Percentiles rank a stretch among this genome's conserved stretches.
Evolutionary conservation across 2,329 filamentous ascomycete genomes (phyloP).

Genomic region (Parafenestella ontariensis): DNA sequence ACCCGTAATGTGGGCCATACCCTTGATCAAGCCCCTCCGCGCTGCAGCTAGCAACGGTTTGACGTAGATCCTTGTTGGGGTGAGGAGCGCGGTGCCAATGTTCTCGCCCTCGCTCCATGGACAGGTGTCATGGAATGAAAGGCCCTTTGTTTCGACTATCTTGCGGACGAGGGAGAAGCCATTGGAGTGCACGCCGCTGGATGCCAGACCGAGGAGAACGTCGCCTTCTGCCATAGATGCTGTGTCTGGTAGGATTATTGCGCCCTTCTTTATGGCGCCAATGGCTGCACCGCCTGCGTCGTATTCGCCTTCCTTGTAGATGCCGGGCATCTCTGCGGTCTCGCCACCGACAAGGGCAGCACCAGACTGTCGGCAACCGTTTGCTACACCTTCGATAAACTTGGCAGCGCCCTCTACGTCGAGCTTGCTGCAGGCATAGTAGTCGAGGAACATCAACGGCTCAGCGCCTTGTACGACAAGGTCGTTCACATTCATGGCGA

Average conservation of each 20-base stretch:
- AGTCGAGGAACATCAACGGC: slow-evolving; percentile 96
- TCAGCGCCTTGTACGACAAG: slow-evolving; percentile 94
- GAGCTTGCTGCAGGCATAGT: slow-evolving; percentile 92
- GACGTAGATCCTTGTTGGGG: slow-evolving; percentile 94
- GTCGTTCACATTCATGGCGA: slow-evolving; percentile 99
- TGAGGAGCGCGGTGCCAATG: slow-evolving; percentile 80
- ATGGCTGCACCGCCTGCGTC: slow-evolving; percentile 91
- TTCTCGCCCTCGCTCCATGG: slow-evolving; percentile 74
- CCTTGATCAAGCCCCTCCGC: slow-evolving; percentile 74
- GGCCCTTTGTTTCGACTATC: slow-evolving; percentile 76
- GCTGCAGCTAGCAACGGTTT: slow-evolving; percentile 74
- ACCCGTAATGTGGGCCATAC: slow-evolving; percentile 95
- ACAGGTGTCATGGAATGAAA: slow-evolving; percentile 73
- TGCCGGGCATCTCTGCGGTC: slow-evolving; percentile 97
- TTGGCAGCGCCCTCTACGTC: slow-evolving; percentile 77
- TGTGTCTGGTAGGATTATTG: slow-evolving; percentile 75
- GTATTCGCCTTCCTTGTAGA: slow-evolving; percentile 88
- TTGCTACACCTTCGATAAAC: slow-evolving; percentile 91
- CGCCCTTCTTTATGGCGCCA: slow-evolving; percentile 74
- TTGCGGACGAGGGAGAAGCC: slow-evolving; percentile 96
- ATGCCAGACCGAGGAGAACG: slow-evolving; percentile 82
- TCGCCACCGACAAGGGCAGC: slow-evolving; percentile 96
- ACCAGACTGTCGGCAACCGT: slow-evolving; percentile 82
- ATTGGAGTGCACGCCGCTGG: slow-evolving; percentile 91
- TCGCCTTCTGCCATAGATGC: slow-evolving; percentile 81